Percentiles rank a stretch among this genome's conserved stretches.
These are phyloP conservation scores for Ogataea pini DNA, from an alignment of 805 yeast genomes.

Conservation along the genomic window DNA sequence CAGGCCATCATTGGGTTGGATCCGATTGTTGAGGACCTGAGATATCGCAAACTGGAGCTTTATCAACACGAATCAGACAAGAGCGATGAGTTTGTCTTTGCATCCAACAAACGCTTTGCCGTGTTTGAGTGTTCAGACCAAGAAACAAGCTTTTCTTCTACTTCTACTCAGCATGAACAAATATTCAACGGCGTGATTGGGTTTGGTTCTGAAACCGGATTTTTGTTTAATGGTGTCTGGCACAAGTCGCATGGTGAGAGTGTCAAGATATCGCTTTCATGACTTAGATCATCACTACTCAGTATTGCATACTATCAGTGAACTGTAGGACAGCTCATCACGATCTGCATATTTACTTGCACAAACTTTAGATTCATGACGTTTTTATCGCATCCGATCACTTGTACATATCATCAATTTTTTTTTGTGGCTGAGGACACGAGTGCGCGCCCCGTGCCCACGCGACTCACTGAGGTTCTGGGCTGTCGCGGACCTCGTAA, in stretches of 20 bases:
- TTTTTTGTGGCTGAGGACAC: background rate
- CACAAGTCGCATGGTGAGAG: conserved; percentile 36
- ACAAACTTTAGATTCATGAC: background rate
- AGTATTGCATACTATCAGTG: background rate
- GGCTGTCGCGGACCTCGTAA: background rate
- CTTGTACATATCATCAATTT: background rate
- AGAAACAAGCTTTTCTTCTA: conserved; percentile 14
- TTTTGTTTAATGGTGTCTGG: conserved; percentile 30
- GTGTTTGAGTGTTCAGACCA: conserved; percentile 29
- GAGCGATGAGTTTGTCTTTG: background rate
- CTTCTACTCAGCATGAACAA: conserved; percentile 5
- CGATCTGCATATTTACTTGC: background rate
- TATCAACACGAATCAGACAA: conserved; percentile 19
- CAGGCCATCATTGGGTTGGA: conserved; percentile 67
- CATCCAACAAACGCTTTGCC: conserved; percentile 4
- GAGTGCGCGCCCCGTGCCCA: conserved; percentile 1
- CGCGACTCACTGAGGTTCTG: conserved; percentile 1
- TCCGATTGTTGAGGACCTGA: conserved; percentile 47
- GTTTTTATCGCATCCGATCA: background rate
- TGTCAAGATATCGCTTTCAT: conserved; percentile 15
- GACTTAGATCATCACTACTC: background rate
- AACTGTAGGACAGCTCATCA: background rate
- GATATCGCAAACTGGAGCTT: conserved; percentile 21
- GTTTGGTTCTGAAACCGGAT: conserved; percentile 38
- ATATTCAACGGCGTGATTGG: conserved; percentile 29